These are phyloP conservation scores for Plasmodiophora brassicae DNA, from an alignment of 208 protist genomes.

Conservation along the genomic window DNA sequence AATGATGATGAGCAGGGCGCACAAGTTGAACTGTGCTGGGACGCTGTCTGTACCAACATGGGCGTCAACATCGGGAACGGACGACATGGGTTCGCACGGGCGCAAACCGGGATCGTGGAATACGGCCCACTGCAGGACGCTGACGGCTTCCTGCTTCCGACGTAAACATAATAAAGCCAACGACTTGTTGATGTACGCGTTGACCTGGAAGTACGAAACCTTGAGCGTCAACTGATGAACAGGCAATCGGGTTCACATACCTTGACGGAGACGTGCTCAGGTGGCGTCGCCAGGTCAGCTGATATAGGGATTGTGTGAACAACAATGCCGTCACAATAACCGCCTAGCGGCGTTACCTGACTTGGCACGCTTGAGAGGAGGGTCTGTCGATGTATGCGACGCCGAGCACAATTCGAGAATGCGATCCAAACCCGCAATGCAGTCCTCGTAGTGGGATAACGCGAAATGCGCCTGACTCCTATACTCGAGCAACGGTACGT, in stretches of 20 bases:
- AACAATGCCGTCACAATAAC: not conserved
- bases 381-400: not conserved
- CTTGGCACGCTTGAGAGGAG: not conserved
- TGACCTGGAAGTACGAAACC: not conserved
- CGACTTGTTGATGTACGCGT: slow-evolving; percentile 6
- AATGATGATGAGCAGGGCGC: not conserved
- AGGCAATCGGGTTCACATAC: not conserved
- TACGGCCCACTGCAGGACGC: not conserved
- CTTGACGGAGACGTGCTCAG: not conserved
- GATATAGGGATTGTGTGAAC: not conserved
- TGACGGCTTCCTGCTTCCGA: not conserved
- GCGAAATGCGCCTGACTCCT: not conserved
- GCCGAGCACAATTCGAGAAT: not conserved
- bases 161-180: not conserved
- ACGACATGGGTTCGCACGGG: not conserved
- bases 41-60: not conserved
- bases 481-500: not conserved
- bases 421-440: not conserved
- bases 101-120: not conserved
- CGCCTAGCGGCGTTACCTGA: not conserved
- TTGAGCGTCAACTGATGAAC: not conserved
- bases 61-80: not conserved
- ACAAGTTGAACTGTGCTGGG: not conserved
- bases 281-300: not conserved
- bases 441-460: not conserved